Conservation (phyloP, 2,329 filamentous ascomycete species). For the Hymenoscyphus repandus region DNA sequence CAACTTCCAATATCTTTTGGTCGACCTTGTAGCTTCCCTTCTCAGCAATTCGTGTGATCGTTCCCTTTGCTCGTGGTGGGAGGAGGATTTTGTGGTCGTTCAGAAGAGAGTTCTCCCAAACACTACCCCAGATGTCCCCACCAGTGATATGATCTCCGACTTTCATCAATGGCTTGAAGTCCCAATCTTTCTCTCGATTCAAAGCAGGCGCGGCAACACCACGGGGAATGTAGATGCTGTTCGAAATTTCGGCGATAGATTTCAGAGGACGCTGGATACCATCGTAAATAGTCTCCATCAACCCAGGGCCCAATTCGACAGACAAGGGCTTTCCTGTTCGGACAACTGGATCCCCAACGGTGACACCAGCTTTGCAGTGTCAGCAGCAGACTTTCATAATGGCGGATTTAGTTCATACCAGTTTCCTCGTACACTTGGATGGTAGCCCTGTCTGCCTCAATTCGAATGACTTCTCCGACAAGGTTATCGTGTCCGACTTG, state of each 20-base stretch:
- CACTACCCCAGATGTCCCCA: constrained; percentile 90
- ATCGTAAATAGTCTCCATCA: constrained; percentile 99
- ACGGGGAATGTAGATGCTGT: constrained; percentile 96
- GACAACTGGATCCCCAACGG: constrained; percentile 85
- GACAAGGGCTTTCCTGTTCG: constrained; percentile 94
- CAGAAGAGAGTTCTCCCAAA: constrained; percentile 94
- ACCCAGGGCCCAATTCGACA: constrained; percentile 91
- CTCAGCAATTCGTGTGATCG: constrained; percentile 82
- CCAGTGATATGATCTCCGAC: constrained; percentile 96
- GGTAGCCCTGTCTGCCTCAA: constrained; percentile 90
- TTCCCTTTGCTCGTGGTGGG: constrained; percentile 83
- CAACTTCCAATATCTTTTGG: constrained; percentile 89
- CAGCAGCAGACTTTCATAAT: constrained; percentile 13
- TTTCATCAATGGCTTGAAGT: constrained; percentile 86
- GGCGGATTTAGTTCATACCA: constrained; percentile 49
- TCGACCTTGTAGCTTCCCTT: constrained; percentile 93
- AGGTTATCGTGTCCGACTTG: constrained; percentile 88
- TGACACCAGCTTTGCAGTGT: constrained; percentile 72
- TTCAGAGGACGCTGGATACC: constrained; percentile 95
- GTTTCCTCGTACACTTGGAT: constrained; percentile 99
- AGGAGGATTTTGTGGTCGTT: constrained; percentile 90
- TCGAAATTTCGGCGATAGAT: constrained; percentile 69
- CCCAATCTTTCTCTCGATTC: constrained; percentile 91
- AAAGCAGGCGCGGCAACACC: constrained; percentile 84
- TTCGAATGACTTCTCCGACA: constrained; percentile 96